These are phyloP conservation scores for Candida jianshihensis DNA, from an alignment of 805 yeast genomes.

Conservation along the genomic window DNA sequence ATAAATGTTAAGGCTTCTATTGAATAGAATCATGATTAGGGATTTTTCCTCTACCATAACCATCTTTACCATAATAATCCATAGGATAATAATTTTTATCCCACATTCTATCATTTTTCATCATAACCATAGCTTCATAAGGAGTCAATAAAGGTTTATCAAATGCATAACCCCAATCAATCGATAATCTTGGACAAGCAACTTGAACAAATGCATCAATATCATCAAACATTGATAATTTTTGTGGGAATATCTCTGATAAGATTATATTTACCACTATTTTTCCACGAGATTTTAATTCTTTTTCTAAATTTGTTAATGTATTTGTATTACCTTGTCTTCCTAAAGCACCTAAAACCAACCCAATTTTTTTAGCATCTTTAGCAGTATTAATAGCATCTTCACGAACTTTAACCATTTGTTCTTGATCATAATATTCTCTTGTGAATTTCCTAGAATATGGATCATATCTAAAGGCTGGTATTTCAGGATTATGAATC, in stretches of 20 bases:
- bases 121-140: conserved; percentile 89
- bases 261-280: conserved; percentile 74
- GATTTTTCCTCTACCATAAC: conserved; percentile 81
- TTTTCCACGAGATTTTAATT: conserved; percentile 47
- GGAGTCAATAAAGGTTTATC: conserved; percentile 89
- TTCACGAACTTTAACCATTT: conserved; percentile 65
- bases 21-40: conserved; percentile 39
- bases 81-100: conserved; percentile 70
- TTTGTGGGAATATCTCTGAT: conserved; percentile 90
- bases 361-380: conserved; percentile 61
- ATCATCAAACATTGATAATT: conserved; percentile 85
- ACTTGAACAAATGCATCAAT: conserved; percentile 95
- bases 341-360: conserved; percentile 89
- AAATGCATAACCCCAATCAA: conserved; percentile 99
- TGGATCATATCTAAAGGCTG: conserved; percentile 93
- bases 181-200: conserved; percentile 93
- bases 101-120: conserved; percentile 67
- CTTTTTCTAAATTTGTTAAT: conserved; percentile 53
- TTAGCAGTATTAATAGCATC: conserved; percentile 65
- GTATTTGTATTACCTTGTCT: conserved; percentile 89
- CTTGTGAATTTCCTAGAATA: conserved; percentile 85
- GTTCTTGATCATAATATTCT: conserved; percentile 82
- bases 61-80: conserved; percentile 89
- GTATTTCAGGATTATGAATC: conserved; percentile 92
- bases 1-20: conserved; percentile 1